A percentile compares a stretch with the other conserved stretches of the same genome.
phyloP scores from a whole-genome alignment of 169 alveolate species.

The Cryptosporidium tyzzeri region DNA sequence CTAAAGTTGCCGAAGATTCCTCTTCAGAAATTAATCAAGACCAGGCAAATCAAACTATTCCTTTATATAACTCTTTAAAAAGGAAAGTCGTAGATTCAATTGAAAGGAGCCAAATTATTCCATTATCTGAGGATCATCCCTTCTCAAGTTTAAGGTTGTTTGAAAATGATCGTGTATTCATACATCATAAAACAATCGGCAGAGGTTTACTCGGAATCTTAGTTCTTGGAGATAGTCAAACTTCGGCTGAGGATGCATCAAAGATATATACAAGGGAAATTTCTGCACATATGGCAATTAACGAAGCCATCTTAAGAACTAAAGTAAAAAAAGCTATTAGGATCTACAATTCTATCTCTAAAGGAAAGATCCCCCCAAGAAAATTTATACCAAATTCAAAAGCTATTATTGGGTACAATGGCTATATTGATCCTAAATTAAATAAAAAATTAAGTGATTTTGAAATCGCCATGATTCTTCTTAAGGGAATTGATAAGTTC shows the following conservation, averaged over 20 bases:
- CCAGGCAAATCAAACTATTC: not conserved
- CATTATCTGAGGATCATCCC: constrained; percentile 66
- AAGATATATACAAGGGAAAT: constrained; percentile 71
- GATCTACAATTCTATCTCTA: constrained; percentile 47
- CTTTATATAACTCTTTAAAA: constrained; percentile 57
- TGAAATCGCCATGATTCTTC: constrained; percentile 30
- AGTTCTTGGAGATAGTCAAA: constrained; percentile 56
- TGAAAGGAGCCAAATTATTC: constrained; percentile 38
- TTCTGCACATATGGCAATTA: constrained; percentile 72
- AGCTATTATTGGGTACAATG: not conserved
- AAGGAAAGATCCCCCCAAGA: constrained; percentile 10
- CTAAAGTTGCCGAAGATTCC: not conserved
- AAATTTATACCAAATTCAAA: constrained; percentile 23
- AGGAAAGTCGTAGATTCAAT: constrained; percentile 64
- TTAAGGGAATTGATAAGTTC: constrained; percentile 26
- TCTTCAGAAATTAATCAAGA: not conserved
- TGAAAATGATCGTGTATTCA: constrained; percentile 58
- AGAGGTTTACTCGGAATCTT: constrained; percentile 59
- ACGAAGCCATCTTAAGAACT: constrained; percentile 65
- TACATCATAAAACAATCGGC: constrained; percentile 51
- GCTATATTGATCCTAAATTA: not conserved
- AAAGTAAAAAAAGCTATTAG: constrained; percentile 55
- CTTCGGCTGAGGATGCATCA: constrained; percentile 64
- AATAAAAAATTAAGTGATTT: not conserved
- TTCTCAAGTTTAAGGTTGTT: constrained; percentile 48